These are phyloP conservation scores for Triglochin maritima DNA, from an alignment of 106 monocot genomes.

Conservation along the genomic window DNA sequence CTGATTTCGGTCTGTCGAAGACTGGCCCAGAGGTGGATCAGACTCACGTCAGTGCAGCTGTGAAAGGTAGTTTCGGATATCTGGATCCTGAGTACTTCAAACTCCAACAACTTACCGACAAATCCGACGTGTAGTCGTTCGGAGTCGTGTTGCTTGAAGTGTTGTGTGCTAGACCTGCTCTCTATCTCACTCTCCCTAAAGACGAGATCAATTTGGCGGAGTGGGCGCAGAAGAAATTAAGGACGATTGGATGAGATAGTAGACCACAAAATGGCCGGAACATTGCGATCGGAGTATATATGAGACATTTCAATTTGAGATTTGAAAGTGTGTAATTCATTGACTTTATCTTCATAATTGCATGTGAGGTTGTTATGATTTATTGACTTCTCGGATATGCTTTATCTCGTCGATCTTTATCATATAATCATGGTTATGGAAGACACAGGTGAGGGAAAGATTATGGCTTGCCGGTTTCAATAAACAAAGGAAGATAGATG, in stretches of 20 bases:
- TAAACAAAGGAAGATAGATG: too few relatives aligned
- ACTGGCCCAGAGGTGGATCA: neutral
- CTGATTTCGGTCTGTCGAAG: constrained; percentile 13
- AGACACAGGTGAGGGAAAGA: too few relatives aligned
- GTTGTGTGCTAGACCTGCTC: too few relatives aligned
- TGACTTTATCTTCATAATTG: too few relatives aligned
- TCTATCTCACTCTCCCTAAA: neutral
- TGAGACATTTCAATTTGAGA: too few relatives aligned
- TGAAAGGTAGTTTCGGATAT: constrained; percentile 3
- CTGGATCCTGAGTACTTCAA: constrained; percentile 7
- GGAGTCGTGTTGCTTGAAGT: constrained; percentile 1
- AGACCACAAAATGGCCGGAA: neutral
- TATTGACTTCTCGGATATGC: too few relatives aligned
- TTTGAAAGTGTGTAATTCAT: too few relatives aligned
- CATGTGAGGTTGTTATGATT: too few relatives aligned
- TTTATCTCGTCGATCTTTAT: too few relatives aligned
- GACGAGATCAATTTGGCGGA: neutral
- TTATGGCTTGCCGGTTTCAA: too few relatives aligned
- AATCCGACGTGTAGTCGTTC: constrained; percentile 5
- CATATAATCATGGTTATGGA: too few relatives aligned
- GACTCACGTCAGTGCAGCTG: neutral
- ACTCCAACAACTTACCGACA: neutral
- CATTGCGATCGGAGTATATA: neutral
- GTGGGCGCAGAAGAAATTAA: neutral
- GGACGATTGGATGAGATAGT: neutral